phyloP scores from a whole-genome alignment of 2,329 filamentous ascomycete species.

The Penicillium sumatraense region DNA sequence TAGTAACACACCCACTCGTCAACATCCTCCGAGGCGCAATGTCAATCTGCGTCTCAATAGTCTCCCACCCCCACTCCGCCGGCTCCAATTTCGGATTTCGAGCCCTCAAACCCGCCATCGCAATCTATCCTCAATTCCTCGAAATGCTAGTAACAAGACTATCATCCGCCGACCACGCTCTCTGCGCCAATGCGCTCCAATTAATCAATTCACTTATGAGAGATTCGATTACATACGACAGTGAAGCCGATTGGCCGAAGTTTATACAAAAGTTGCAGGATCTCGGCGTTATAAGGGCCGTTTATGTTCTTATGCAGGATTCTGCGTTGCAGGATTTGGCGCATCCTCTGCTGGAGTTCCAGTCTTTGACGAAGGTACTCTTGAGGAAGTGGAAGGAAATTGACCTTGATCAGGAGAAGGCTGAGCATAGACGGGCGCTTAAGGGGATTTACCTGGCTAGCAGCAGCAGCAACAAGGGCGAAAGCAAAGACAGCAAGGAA shows the following conservation, averaged over 20 bases:
- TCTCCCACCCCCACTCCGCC: slow-evolving; percentile 76
- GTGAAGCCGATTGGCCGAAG: slow-evolving; percentile 85
- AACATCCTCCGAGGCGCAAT: slow-evolving; percentile 97
- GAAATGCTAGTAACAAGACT: slow-evolving; percentile 91
- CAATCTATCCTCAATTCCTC: slow-evolving; percentile 89
- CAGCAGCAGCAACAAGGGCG: no score
- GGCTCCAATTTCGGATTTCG: slow-evolving; percentile 75
- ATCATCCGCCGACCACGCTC: slow-evolving; percentile 89
- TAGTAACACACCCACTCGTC: slow-evolving; percentile 92
- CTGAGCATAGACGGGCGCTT: slow-evolving; percentile 85
- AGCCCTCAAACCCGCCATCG: slow-evolving; percentile 87
- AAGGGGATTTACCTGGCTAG: slow-evolving; percentile 85
- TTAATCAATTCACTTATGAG: slow-evolving; percentile 94
- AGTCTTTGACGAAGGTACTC: slow-evolving; percentile 85
- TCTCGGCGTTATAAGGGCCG: slow-evolving; percentile 87
- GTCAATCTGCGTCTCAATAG: slow-evolving; percentile 92
- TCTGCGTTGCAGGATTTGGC: slow-evolving; percentile 88
- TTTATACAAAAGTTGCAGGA: slow-evolving; percentile 95
- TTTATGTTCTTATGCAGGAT: slow-evolving; percentile 92
- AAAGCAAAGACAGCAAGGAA: no score
- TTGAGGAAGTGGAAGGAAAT: slow-evolving; percentile 88
- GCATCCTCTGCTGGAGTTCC: slow-evolving; percentile 89
- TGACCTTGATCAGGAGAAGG: slow-evolving; percentile 78
- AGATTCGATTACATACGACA: slow-evolving; percentile 80
- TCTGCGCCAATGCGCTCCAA: slow-evolving; percentile 94